phyloP scores from a whole-genome alignment of 495 filamentous ascomycete species.

The Penicillium fimorum region DNA sequence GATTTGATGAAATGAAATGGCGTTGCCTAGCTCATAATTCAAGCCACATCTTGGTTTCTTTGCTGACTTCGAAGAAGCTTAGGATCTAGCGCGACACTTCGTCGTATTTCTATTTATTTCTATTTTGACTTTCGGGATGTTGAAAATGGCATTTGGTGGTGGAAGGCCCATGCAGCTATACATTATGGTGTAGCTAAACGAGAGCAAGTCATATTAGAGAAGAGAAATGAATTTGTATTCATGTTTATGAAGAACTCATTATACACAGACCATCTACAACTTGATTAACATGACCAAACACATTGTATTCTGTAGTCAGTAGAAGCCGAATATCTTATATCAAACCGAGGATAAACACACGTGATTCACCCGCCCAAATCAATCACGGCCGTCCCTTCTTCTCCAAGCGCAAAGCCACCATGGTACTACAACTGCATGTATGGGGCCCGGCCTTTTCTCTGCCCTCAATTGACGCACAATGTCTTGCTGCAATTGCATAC shows the following conservation, averaged over 20 bases:
- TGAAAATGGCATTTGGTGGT: not conserved
- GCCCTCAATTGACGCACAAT: slow-evolving; percentile 89
- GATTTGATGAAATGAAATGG: not conserved
- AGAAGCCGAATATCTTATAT: not conserved
- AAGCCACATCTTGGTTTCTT: not conserved
- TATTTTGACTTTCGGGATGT: not conserved
- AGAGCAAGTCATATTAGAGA: not conserved
- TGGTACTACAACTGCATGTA: slow-evolving; percentile 78
- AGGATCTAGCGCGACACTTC: not conserved
- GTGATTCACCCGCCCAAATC: slow-evolving; percentile 28
- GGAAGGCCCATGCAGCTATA: not conserved
- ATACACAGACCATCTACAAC: not conserved
- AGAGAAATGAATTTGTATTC: not conserved
- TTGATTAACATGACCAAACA: not conserved
- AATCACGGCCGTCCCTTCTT: slow-evolving; percentile 15
- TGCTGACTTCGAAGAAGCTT: not conserved
- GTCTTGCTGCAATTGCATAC: slow-evolving; percentile 73
- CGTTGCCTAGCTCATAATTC: slow-evolving; percentile 6
- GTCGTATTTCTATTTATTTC: not conserved
- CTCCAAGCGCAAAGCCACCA: slow-evolving; percentile 31
- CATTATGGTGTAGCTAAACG: not conserved
- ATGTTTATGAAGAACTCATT: not conserved
- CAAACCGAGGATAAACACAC: slow-evolving; percentile 21
- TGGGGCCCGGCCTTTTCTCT: slow-evolving; percentile 88
- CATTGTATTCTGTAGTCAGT: not conserved